Percentiles rank a stretch among this genome's conserved stretches.
Evolutionary conservation across 441 rosid genomes (phyloP).

Genomic region (Adansonia rubrostipa): DNA sequence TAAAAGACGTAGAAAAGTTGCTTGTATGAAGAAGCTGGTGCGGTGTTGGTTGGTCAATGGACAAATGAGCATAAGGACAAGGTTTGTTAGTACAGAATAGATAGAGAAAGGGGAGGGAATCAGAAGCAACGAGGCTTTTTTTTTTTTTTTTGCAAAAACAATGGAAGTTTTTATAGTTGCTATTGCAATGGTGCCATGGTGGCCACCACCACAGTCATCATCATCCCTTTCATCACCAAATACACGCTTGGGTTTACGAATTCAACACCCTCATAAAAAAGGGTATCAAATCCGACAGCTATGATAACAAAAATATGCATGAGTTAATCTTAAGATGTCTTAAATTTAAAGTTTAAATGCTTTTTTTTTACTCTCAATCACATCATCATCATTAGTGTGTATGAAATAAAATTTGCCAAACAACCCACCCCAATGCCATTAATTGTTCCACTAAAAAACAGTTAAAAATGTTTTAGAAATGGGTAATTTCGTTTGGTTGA

Average conservation of each 20-base stretch:
- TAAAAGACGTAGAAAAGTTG: slow-evolving; percentile 10
- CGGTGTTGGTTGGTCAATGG: slow-evolving; percentile 38
- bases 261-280: slow-evolving; percentile 3
- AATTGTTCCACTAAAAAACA: slow-evolving; percentile 2
- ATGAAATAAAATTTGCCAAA: not conserved
- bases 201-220: not conserved
- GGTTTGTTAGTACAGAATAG: slow-evolving; percentile 25
- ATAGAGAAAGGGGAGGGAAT: slow-evolving; percentile 29
- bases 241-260: slow-evolving; percentile 2
- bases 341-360: not conserved
- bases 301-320: slow-evolving; percentile 2
- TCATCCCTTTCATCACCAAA: not conserved
- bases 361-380: not conserved
- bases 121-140: slow-evolving; percentile 26
- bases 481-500: not conserved
- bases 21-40: slow-evolving; percentile 23
- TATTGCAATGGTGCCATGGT: not conserved
- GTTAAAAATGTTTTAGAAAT: not conserved
- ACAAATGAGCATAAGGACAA: slow-evolving; percentile 21
- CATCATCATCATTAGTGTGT: not conserved
- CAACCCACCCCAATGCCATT: slow-evolving; percentile 5
- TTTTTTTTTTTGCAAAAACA: not conserved
- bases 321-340: not conserved
- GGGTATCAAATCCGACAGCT: slow-evolving; percentile 17
- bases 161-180: not conserved